These are phyloP conservation scores for Pythium insidiosum DNA, from an alignment of 352 stramenopile species.

Conservation along the genomic window DNA sequence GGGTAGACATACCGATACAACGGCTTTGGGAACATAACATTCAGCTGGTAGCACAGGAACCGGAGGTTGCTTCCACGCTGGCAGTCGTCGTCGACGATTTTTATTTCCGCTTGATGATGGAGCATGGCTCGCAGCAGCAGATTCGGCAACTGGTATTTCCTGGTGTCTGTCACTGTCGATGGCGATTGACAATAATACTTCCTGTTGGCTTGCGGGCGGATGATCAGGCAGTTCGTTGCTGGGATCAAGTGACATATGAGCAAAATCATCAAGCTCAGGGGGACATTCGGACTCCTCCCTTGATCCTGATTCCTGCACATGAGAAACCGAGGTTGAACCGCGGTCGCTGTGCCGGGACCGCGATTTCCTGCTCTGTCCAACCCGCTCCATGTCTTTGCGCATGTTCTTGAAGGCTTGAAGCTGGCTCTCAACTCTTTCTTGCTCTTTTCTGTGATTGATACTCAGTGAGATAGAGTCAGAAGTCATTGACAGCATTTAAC, in stretches of 20 bases:
- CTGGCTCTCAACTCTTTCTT: slow-evolving; percentile 40
- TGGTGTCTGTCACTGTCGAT: not conserved
- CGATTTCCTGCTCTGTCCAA: slow-evolving; percentile 36
- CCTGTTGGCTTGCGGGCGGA: too few species aligned
- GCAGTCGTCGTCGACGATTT: slow-evolving; percentile 19
- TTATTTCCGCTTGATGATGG: slow-evolving; percentile 5
- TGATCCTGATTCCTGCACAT: too few species aligned
- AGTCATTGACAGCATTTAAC: not conserved
- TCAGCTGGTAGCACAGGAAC: slow-evolving; percentile 47
- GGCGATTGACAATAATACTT: not conserved
- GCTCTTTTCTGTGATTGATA: slow-evolving; percentile 24
- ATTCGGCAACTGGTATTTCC: too few species aligned
- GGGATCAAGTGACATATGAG: too few species aligned
- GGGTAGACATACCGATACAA: slow-evolving; percentile 32
- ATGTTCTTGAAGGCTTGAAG: slow-evolving; percentile 47
- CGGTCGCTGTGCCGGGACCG: not conserved
- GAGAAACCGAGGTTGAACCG: not conserved
- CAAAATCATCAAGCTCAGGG: too few species aligned
- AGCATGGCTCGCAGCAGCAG: not conserved
- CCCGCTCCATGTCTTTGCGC: slow-evolving; percentile 47
- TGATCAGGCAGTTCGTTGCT: too few species aligned
- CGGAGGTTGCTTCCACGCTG: slow-evolving; percentile 45
- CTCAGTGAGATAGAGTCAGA: not conserved
- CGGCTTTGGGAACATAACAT: slow-evolving; percentile 40
- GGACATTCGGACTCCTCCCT: too few species aligned